Evolutionary conservation across 768 basidiomycete genomes (phyloP), one percentile per base, ranked within the genome.

Genomic region (Naematelia aurantialba): DNA sequence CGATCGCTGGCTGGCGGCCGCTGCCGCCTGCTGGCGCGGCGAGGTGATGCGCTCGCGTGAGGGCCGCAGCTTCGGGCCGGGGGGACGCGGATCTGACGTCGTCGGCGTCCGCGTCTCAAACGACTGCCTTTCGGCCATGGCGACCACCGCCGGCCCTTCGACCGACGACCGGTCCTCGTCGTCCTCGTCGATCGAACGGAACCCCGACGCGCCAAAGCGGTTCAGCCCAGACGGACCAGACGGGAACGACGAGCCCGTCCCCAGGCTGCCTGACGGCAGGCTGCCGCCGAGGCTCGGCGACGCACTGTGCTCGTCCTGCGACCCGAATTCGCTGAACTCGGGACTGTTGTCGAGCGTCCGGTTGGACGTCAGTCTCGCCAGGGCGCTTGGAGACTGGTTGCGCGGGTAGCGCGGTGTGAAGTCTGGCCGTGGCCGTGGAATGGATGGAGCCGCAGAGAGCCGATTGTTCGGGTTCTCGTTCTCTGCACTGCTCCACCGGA

Each of bases 391-490:
- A 5, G 68, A 68, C 29, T 68, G 65, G 48, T 75, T 67, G 46
- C 76, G 63, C 31, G 76, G 76, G 47, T 77, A 77, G 31, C 76
- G 57, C 39, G 76, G 76, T n/a, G 72, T 73, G 59, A 77, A 77
- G 57, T 77, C 66, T 21, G 62, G 59, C 31, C 76, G 54, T 17
- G 76, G 76, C 42, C 74, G 58, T 12, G 76, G 70, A 34, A 76
- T 68, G 11, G 65, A 67, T 4, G 66, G 58, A 1, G 64, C 66
- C 10, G 63, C 59, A 1, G 75, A 76, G 0, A 71, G 45, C 11
- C 73, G 60, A 29, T 76, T 68, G 17, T 42, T 63, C 51, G 63
- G 34, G 34, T 55, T 60, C 29, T 53, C 57, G 29, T 59, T 58
- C 44, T 66, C 70, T 5, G 56, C 68, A 8, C 69, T 70, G 3